Evolutionary conservation across 2,329 filamentous ascomycete genomes (phyloP).

Genomic region (Penicillium sp.): DNA sequence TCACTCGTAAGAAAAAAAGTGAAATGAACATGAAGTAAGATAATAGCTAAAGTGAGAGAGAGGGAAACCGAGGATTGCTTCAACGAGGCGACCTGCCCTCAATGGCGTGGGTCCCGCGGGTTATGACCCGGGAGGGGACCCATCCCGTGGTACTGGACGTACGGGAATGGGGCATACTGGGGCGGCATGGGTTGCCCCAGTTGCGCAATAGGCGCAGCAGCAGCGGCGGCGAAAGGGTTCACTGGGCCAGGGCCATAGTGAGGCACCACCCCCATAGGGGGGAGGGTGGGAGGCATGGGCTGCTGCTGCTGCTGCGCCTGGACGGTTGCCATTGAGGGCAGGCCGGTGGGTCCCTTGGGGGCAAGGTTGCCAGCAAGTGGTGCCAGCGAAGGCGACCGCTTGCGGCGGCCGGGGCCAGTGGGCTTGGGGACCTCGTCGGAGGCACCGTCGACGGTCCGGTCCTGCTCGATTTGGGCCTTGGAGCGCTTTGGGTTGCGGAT

Average conservation of each 20-base stretch:
- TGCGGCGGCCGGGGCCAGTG: conserved; percentile 22
- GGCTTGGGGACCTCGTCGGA: conserved; percentile 26
- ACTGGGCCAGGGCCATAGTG: conserved; percentile 13
- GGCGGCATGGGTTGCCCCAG: conserved; percentile 18
- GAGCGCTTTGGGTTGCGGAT: conserved; percentile 45
- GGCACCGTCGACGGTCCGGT: conserved; percentile 31
- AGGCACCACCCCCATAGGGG: conserved; percentile 17
- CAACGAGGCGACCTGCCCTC: conserved; percentile 11
- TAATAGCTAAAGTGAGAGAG: conserved; percentile 9
- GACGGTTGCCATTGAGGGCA: conserved; percentile 18
- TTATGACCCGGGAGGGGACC: conserved; percentile 19
- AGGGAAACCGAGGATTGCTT: neutral
- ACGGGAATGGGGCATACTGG: conserved; percentile 32
- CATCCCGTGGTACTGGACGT: conserved; percentile 16
- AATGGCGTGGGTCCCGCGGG: conserved; percentile 7
- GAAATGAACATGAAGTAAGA: neutral
- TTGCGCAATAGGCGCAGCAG: conserved; percentile 12
- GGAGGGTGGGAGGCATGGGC: conserved; percentile 17
- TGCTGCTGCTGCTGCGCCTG: conserved; percentile 16
- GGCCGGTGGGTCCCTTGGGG: conserved; percentile 18
- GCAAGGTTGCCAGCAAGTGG: conserved; percentile 22
- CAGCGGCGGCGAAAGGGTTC: conserved; percentile 15
- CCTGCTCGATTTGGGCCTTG: conserved; percentile 46
- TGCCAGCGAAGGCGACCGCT: conserved; percentile 22
- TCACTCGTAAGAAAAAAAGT: neutral